Conservation (phyloP, 225 moss, liverwort and hornwort species). For the Physcomitrium patens region DNA sequence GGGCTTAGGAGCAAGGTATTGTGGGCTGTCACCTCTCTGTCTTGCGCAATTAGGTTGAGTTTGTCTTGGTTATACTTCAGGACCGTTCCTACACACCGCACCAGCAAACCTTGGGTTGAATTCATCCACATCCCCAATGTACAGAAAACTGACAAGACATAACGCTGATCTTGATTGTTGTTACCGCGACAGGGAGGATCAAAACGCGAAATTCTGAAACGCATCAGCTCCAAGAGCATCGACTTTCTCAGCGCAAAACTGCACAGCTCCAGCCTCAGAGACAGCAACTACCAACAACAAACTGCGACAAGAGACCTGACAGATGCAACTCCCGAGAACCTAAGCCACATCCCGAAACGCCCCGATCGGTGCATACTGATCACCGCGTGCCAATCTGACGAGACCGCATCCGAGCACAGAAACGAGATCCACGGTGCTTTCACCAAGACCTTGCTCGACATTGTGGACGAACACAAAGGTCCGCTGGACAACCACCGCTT, state of each 20-base stretch:
- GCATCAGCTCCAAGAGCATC: conserved; percentile 46
- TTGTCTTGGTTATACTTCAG: too few species aligned
- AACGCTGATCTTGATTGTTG: background rate
- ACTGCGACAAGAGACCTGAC: background rate
- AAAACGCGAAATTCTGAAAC: conserved; percentile 34
- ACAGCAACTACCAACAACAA: background rate
- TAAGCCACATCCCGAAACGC: conserved; percentile 12
- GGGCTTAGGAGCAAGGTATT: conserved; percentile 17
- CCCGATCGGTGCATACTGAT: conserved; percentile 32
- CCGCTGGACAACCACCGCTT: conserved; percentile 28
- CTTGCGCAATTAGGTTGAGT: background rate
- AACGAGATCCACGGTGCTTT: conserved; percentile 27
- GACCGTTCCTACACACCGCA: too few species aligned
- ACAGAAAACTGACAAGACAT: too few species aligned
- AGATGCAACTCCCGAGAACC: background rate
- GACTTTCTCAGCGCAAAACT: conserved; percentile 63
- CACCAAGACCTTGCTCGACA: conserved; percentile 27
- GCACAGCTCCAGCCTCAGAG: background rate
- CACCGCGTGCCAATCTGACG: conserved; percentile 38
- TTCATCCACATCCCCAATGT: too few species aligned
- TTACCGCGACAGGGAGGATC: conserved; percentile 16
- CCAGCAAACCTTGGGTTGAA: too few species aligned
- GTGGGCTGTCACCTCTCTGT: conserved; percentile 1
- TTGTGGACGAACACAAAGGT: conserved; percentile 21
- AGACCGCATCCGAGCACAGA: conserved; percentile 28